phyloP scores from a whole-genome alignment of 1,284 basidiomycete species.

The Chalciporus sp. region DNA sequence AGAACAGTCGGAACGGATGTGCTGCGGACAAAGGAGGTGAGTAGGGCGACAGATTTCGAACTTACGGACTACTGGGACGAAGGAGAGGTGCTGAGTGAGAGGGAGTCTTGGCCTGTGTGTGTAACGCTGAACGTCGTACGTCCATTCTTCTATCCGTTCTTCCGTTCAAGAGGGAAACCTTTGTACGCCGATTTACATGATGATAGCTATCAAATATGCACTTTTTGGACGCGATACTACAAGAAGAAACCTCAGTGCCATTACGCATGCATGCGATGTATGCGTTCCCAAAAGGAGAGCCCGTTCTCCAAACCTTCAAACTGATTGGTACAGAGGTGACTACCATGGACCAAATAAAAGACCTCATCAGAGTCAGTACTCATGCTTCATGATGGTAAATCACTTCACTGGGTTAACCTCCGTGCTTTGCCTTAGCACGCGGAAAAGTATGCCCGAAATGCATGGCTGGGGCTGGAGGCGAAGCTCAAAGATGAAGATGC shows the following conservation, averaged over 20 bases:
- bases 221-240: constrained; percentile 68
- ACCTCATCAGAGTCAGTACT: constrained; percentile 51
- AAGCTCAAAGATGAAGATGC: constrained; percentile 51
- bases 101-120: constrained; percentile 70
- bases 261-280: constrained; percentile 61
- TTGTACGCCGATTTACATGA: not conserved
- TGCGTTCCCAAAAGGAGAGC: constrained; percentile 49
- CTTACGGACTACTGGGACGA: constrained; percentile 84
- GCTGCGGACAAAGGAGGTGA: constrained; percentile 56
- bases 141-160: constrained; percentile 8
- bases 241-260: constrained; percentile 66
- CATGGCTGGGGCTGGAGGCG: constrained; percentile 41
- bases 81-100: constrained; percentile 61
- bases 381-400: not conserved
- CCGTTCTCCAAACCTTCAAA: constrained; percentile 61
- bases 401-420: constrained; percentile 1
- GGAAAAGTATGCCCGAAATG: constrained; percentile 44
- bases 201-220: constrained; percentile 53
- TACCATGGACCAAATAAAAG: constrained; percentile 45
- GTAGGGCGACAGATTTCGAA: constrained; percentile 68
- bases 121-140: constrained; percentile 75
- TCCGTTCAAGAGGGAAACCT: not conserved
- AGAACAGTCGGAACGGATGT: constrained; percentile 28
- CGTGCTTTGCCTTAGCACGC: constrained; percentile 49
- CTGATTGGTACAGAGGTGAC: constrained; percentile 61